Percentiles rank a stretch among this genome's conserved stretches.
Conservation (phyloP, 345 rosid species). For the Citrus australasica region DNA sequence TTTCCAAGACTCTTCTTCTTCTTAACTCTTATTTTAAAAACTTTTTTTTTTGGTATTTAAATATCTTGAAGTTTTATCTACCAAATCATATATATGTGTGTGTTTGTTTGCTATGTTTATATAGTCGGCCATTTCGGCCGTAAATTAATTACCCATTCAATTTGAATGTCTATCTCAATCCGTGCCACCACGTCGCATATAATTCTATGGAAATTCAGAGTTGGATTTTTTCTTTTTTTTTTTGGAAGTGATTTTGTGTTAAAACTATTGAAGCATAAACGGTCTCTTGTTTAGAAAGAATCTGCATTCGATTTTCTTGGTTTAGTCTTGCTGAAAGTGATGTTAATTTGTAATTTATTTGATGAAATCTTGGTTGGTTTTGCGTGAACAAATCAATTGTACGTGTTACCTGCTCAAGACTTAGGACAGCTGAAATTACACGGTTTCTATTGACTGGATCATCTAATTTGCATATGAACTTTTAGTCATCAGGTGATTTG, state of each 20-base stretch:
- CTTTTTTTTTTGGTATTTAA: background rate
- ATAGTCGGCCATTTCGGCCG: background rate
- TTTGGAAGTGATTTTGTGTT: background rate
- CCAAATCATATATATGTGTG: background rate
- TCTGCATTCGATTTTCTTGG: background rate
- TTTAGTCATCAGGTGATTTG: too few species aligned
- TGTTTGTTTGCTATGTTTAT: background rate
- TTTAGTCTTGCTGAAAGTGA: background rate
- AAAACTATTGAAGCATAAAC: background rate
- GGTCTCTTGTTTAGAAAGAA: background rate
- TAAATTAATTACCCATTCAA: background rate
- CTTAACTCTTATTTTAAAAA: too few species aligned
- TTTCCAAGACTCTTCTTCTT: background rate
- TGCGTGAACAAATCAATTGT: too few species aligned
- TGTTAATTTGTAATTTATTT: background rate
- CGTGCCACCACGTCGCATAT: background rate
- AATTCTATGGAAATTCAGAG: background rate
- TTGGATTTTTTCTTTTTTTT: background rate
- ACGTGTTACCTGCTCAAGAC: too few species aligned
- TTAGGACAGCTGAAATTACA: background rate
- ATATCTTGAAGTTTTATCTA: background rate
- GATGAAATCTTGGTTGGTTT: background rate
- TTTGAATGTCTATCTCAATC: background rate
- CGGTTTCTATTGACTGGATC: background rate
- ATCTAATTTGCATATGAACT: background rate